Conservation (phyloP, 2,329 filamentous ascomycete genomes). For the Sodiomyces alkalinus region DNA sequence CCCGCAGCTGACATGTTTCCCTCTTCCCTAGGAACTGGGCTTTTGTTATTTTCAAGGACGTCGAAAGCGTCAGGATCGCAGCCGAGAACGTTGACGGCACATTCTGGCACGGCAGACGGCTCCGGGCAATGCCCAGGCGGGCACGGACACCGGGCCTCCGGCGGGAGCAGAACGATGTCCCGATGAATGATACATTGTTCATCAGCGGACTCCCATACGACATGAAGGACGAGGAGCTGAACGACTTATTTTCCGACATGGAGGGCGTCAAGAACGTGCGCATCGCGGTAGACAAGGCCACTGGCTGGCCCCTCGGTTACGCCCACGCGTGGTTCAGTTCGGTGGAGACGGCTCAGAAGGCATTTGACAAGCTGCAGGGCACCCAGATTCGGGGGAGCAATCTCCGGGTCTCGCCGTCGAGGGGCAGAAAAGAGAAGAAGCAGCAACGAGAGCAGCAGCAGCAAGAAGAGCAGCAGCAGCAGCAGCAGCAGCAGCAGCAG, state of each 20-base stretch:
- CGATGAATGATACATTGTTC: conserved; percentile 41
- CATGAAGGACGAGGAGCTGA: conserved; percentile 70
- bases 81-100: conserved; percentile 6
- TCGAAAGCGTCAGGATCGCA: conserved; percentile 1
- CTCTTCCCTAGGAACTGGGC: conserved; percentile 1
- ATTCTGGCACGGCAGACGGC: conserved; percentile 8
- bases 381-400: conserved; percentile 49
- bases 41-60: conserved; percentile 4
- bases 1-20: neutral
- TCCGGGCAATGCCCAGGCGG: conserved; percentile 2
- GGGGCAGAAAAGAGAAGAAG: conserved; percentile 10
- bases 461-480: too few species aligned
- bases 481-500: too few species aligned
- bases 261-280: conserved; percentile 60
- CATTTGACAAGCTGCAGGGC: conserved; percentile 35
- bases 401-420: too few species aligned
- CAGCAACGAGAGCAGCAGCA: too few species aligned
- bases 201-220: conserved; percentile 80
- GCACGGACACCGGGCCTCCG: neutral
- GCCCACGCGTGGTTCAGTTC: conserved; percentile 70
- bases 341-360: conserved; percentile 47
- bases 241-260: conserved; percentile 58
- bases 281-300: conserved; percentile 67
- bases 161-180: neutral
- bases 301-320: conserved; percentile 70